Evolutionary conservation across 1,284 basidiomycete genomes (phyloP), one percentile per base, ranked within the genome.

Genomic region (Clitocybe nebularis): DNA sequence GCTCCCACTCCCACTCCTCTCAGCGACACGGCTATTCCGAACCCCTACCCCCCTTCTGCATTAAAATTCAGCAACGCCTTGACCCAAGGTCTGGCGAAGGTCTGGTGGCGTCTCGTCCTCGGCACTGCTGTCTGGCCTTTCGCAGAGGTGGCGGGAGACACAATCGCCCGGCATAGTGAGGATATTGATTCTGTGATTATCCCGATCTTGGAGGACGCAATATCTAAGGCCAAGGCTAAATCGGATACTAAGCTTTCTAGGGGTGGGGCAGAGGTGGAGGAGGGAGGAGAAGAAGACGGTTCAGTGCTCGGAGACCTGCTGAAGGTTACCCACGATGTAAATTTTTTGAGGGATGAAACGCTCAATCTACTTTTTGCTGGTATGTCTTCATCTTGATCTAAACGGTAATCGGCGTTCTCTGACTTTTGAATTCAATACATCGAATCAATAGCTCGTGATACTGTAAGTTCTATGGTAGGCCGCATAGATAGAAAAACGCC

Each of bases 181-280:
- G 44, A 49, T 43, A 20, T 39, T 4, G 45, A 43, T 19, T 23
- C 48, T 36, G 17, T 41, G 47, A 25, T 47, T 46, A 62, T 62
- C 11, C 77, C 76, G 0, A 71, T 79, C 24, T 48, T 78, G 5
- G 45, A 62, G 25, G 68, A 71, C 17, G 75, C 75, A 0, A 58
- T 79, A 4, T n/a, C n/a, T n/a, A n/a, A n/a, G n/a, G 55, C 53
- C 37, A 66, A 67, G 51, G 64, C 62, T 48, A 61, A 64, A 25
- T 43, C 45, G 13, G 41, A 43, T 13, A 32, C 26, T 3, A 48
- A 33, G 39, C 23, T n/a, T n/a, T n/a, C n/a, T n/a, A 39, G 20
- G 34, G 30, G 16, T 26, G 48, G 46, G 46, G 56, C 52, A 45
- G 60, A 49, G 56, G 59, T 40, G 40, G 48, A 16, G 26, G 46